Evolutionary conservation across 2,329 filamentous ascomycete species (phyloP).

Genomic region (Fusarium neocosmosporiellum): DNA sequence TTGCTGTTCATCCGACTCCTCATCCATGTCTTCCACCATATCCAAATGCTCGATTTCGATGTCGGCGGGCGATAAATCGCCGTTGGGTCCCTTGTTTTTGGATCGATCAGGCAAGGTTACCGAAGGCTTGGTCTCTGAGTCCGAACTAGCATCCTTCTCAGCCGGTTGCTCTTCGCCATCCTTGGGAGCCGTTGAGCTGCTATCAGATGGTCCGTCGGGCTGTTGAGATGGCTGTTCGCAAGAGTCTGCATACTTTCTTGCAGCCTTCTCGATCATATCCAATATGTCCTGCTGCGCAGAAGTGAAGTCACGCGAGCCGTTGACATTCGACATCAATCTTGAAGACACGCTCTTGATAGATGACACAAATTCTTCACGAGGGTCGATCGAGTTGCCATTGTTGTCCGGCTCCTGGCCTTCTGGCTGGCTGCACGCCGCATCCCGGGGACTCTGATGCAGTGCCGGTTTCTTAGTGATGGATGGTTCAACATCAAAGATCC

Average conservation of each 20-base stretch:
- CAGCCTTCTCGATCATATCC: constrained; percentile 62
- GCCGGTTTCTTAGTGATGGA: constrained; percentile 51
- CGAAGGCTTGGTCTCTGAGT: constrained; percentile 3
- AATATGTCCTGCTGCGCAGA: constrained; percentile 59
- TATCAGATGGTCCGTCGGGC: constrained; percentile 22
- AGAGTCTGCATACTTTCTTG: constrained; percentile 61
- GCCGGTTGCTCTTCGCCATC: constrained; percentile 9
- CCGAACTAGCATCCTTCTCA: not conserved
- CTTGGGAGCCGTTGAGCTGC: constrained; percentile 6
- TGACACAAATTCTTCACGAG: constrained; percentile 44
- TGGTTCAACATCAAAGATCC: constrained; percentile 64
- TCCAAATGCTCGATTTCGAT: constrained; percentile 59
- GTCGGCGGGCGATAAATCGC: constrained; percentile 57
- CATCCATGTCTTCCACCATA: constrained; percentile 40
- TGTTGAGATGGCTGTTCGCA: constrained; percentile 41
- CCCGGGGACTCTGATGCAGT: constrained; percentile 40
- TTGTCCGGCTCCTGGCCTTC: constrained; percentile 36
- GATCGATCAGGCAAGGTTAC: not conserved
- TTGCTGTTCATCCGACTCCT: constrained; percentile 40
- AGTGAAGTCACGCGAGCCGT: constrained; percentile 51
- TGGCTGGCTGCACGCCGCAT: constrained; percentile 22
- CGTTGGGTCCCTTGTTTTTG: constrained; percentile 25
- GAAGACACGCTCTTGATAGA: constrained; percentile 55
- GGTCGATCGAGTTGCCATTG: constrained; percentile 35
- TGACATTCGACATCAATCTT: constrained; percentile 56